A percentile compares a stretch with the other conserved stretches of the same genome.
Evolutionary conservation across 2,329 filamentous ascomycete genomes (phyloP).

Genomic region (Aspergillus fischeri): DNA sequence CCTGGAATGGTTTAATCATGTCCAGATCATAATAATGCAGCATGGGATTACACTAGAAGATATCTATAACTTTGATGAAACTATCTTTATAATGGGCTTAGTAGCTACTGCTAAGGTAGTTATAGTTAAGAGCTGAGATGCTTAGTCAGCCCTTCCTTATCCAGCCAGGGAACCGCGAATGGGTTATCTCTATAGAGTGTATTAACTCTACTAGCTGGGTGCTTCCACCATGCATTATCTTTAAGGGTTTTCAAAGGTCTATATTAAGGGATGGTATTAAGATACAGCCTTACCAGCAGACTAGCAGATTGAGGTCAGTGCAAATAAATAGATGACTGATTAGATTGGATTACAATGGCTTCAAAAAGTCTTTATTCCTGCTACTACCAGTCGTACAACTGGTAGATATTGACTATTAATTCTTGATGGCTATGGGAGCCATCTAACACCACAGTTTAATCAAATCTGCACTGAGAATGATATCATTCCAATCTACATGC

Average conservation of each 20-base stretch:
- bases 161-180: slow-evolving; percentile 14
- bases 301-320: slow-evolving; percentile 15
- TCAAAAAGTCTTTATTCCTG: slow-evolving; percentile 31
- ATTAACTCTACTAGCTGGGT: slow-evolving; percentile 1
- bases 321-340: slow-evolving; percentile 35
- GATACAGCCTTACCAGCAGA: neutral
- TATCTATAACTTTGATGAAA: neutral
- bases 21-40: no score
- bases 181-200: no score
- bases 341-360: slow-evolving; percentile 32
- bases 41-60: no score
- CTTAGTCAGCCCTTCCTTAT: slow-evolving; percentile 3
- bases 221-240: slow-evolving; percentile 9
- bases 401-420: slow-evolving; percentile 34
- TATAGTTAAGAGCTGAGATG: neutral
- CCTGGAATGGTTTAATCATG: no score
- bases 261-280: slow-evolving; percentile 10
- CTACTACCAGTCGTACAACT: slow-evolving; percentile 13
- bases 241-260: slow-evolving; percentile 10
- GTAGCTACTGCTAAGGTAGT: slow-evolving; percentile 6
- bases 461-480: slow-evolving; percentile 32
- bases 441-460: slow-evolving; percentile 34
- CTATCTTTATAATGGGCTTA: slow-evolving; percentile 10
- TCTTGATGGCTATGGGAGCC: slow-evolving; percentile 35
- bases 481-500: slow-evolving; percentile 23